phyloP scores from a whole-genome alignment of 305 asterid genomes.

The Fraxinus floribunda region DNA sequence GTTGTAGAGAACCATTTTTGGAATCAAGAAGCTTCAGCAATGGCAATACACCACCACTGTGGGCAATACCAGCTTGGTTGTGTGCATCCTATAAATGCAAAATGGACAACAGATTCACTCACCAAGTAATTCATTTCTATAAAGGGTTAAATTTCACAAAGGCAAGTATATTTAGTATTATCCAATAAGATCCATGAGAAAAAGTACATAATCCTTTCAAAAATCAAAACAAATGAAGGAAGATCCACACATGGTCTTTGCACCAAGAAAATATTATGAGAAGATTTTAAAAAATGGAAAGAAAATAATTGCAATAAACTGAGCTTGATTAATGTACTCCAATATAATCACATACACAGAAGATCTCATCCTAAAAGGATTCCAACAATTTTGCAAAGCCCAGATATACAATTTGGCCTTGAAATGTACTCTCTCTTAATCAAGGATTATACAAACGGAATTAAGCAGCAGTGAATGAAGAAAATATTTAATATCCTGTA shows the following conservation, averaged over 20 bases:
- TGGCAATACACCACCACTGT: constrained; percentile 84
- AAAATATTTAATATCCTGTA: not conserved
- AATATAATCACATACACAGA: not conserved
- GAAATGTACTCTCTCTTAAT: not conserved
- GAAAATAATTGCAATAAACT: not conserved
- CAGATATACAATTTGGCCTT: not conserved
- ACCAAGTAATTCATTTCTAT: not conserved
- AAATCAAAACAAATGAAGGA: not conserved
- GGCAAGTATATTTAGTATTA: not conserved
- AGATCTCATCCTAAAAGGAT: not conserved
- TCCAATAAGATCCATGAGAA: not conserved
- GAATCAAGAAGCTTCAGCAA: constrained; percentile 91
- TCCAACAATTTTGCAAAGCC: not conserved
- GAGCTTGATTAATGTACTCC: not conserved
- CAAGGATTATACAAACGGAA: not conserved
- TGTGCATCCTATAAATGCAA: constrained; percentile 66
- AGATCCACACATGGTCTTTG: not conserved
- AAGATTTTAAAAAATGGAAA: not conserved
- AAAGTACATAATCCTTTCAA: not conserved
- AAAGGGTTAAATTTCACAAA: not conserved
- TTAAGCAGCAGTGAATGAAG: not conserved
- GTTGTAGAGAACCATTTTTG: constrained; percentile 91
- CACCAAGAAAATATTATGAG: not conserved
- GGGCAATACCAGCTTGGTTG: constrained; percentile 98
- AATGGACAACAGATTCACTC: not conserved